Percentiles rank a stretch among this genome's conserved stretches.
These are phyloP conservation scores for Conticribra weissflogii DNA, from an alignment of 108 stramenopile species.

Conservation along the genomic window DNA sequence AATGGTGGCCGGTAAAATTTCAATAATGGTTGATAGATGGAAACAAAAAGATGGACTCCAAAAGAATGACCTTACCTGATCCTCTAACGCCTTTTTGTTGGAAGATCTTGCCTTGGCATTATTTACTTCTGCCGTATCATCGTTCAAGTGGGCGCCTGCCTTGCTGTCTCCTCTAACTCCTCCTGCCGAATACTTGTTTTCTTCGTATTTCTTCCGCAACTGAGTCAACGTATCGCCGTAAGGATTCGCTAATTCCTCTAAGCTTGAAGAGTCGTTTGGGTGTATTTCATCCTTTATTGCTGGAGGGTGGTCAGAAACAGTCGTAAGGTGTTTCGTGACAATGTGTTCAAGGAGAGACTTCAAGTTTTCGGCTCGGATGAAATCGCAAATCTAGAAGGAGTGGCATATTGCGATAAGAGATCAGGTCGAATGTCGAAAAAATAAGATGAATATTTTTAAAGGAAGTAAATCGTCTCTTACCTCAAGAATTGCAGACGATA, in stretches of 20 bases:
- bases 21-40: conserved; percentile 22
- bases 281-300: conserved; percentile 10
- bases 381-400: conserved; percentile 77
- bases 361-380: conserved; percentile 77
- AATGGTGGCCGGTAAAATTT: conserved; percentile 1
- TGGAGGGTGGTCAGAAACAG: conserved; percentile 10
- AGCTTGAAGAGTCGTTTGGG: conserved; percentile 34
- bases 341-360: conserved; percentile 87
- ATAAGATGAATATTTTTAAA: not conserved
- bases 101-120: conserved; percentile 17
- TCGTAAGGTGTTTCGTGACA: conserved; percentile 75
- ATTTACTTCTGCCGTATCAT: conserved; percentile 8
- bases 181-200: conserved; percentile 23
- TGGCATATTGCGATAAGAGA: not conserved
- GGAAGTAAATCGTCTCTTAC: conserved; percentile 13
- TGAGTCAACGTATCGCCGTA: conserved; percentile 79
- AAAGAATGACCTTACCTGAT: conserved; percentile 56
- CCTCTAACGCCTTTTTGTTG: conserved; percentile 72
- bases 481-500: conserved; percentile 84
- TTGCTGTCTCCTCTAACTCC: conserved; percentile 10
- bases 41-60: conserved; percentile 9
- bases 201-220: conserved; percentile 69
- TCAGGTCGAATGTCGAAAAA: not conserved
- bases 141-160: conserved; percentile 1
- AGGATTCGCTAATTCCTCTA: conserved; percentile 84